These are phyloP conservation scores for Kalaharituber pfeilii DNA, from an alignment of 2,329 filamentous ascomycete species.

Conservation along the genomic window DNA sequence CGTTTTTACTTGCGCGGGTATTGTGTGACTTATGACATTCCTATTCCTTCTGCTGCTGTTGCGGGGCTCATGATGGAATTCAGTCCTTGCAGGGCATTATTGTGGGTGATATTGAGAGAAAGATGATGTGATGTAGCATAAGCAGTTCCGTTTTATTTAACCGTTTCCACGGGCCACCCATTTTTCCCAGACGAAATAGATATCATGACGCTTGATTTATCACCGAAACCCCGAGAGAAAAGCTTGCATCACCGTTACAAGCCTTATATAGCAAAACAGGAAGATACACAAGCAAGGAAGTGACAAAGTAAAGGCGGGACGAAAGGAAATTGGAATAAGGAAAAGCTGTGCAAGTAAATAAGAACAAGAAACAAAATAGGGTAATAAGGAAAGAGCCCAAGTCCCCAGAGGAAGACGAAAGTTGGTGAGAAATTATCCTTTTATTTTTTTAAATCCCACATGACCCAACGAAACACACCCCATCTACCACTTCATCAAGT, in stretches of 20 bases:
- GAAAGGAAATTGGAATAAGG: not conserved
- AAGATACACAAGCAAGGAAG: not conserved
- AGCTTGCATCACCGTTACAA: not conserved
- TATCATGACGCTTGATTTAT: not conserved
- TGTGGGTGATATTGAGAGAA: not conserved
- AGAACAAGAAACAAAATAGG: not conserved
- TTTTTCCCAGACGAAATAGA: not conserved
- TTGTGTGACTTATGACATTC: not conserved
- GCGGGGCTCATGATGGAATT: not conserved
- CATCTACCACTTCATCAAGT: slow-evolving; percentile 98
- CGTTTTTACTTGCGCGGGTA: not conserved
- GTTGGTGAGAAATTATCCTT: not conserved
- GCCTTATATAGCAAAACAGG: not conserved
- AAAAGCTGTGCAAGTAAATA: not conserved
- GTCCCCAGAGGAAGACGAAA: not conserved
- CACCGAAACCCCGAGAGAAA: not conserved
- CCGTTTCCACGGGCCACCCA: not conserved
- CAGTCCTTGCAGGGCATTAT: not conserved
- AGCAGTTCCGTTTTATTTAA: slow-evolving; percentile 2
- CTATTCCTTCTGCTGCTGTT: not conserved
- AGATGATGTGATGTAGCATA: not conserved
- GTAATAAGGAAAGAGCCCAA: not conserved
- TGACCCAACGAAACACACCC: slow-evolving; percentile 1
- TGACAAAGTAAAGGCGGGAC: not conserved
- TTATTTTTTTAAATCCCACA: not conserved